A percentile compares a stretch with the other conserved stretches of the same genome.
These are phyloP conservation scores for Tolypocladium paradoxum DNA, from an alignment of 2,329 filamentous ascomycete genomes.

Conservation along the genomic window DNA sequence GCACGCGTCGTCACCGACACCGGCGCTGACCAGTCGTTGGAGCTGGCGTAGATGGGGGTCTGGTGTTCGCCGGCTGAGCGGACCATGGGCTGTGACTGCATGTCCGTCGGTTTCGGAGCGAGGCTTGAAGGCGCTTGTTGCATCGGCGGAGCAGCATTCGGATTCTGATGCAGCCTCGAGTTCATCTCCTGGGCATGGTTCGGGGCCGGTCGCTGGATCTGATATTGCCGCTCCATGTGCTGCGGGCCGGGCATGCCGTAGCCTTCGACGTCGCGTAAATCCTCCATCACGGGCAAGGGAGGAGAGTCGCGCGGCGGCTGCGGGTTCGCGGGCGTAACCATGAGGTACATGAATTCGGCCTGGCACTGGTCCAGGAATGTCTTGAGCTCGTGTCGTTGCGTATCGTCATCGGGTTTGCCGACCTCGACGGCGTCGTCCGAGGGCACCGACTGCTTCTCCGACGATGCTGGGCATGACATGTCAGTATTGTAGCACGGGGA, in stretches of 20 bases:
- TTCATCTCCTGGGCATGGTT: constrained; percentile 48
- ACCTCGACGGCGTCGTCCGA: constrained; percentile 36
- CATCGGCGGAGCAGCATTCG: constrained; percentile 49
- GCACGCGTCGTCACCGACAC: constrained; percentile 22
- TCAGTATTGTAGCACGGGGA: constrained; percentile 5
- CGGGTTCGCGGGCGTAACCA: constrained; percentile 57
- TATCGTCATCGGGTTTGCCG: constrained; percentile 38
- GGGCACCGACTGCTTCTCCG: constrained; percentile 30
- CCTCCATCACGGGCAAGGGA: constrained; percentile 46
- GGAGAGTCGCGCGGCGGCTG: constrained; percentile 53
- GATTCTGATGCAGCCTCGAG: constrained; percentile 40
- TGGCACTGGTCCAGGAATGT: constrained; percentile 54
- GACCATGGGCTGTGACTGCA: constrained; percentile 39
- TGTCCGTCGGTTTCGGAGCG: constrained; percentile 22
- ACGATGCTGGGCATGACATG: constrained; percentile 22
- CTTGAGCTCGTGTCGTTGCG: constrained; percentile 43
- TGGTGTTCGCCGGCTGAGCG: constrained; percentile 41
- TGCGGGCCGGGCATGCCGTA: constrained; percentile 37
- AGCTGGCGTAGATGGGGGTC: constrained; percentile 26
- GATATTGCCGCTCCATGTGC: constrained; percentile 27
- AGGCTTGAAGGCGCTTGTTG: constrained; percentile 27
- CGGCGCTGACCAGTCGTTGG: constrained; percentile 23
- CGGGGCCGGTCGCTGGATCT: constrained; percentile 31
- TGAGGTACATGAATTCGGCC: constrained; percentile 56
- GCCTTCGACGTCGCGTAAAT: constrained; percentile 42